Base-by-base conservation (phyloP, 306 rosid species). In the Amphicarpaea edgeworthii region DNA sequence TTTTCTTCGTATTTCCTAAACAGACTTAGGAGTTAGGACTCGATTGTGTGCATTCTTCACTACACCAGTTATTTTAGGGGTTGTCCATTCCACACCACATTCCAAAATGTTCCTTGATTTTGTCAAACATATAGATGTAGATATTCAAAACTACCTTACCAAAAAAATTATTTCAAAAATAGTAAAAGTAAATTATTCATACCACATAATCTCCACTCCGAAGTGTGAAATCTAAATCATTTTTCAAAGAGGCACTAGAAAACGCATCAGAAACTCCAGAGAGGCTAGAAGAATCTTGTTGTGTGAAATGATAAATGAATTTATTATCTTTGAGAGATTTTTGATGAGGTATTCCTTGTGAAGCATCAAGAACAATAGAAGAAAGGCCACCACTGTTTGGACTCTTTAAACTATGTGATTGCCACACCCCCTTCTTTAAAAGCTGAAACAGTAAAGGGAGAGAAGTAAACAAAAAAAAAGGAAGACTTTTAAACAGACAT, bases 151-250 rank as follows among this genome's bases (percentile, higher is more conserved):
- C 15, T 6, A 60, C 40, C 40, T 6, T 34, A 34, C 40, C 40
- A 34, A 7, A 34, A 34, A 34, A 34, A 26, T 17, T 42, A 4
- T 41, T 32, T 78, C 16, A 30, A 55, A 58, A 78, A 19, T 8
- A 60, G 40, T 28, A 53, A 45, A 53, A 55, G 32, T 66, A 69
- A 68, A 75, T 7, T 28, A 72, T 41, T n/a, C 79, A 41, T 89
- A 94, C 97, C 98, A 94, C 98, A 81, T 75, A 75, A 78, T 94
- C 98, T 26, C 98, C 98, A 71, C 82, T 86, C 85, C 83, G 83
- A 32, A 94, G 82, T 59, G 78, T 84, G 79, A 87, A 80, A 83
- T 85, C 85, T 38, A 87, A 76, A 72, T 85, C 83, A 76, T 43
- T 84, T 82, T 82, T 66, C 30, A 84, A 88, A 49, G 90, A 58